Conservation (phyloP, 257 asterid species). For the Ehretia macrophylla region DNA sequence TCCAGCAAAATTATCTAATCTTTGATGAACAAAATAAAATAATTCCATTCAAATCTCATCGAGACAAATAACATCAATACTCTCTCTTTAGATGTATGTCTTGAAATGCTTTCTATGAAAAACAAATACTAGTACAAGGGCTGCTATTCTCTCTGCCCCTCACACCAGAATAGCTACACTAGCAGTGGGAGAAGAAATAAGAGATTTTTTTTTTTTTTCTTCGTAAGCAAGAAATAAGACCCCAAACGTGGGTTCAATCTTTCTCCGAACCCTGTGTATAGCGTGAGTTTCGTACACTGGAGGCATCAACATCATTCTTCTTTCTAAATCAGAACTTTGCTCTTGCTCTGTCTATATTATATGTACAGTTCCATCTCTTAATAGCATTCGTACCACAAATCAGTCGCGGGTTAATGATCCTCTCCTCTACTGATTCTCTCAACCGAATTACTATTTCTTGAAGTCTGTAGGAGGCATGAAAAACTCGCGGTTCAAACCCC, state of each 20-base stretch:
- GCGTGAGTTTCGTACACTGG: neutral
- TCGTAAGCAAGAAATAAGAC: too few species aligned
- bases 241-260: too few species aligned
- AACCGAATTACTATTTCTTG: constrained; percentile 14
- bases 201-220: neutral
- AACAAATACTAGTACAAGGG: too few species aligned
- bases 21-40: neutral
- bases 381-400: neutral
- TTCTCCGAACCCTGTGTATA: too few species aligned
- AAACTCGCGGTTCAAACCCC: constrained; percentile 58
- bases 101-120: too few species aligned
- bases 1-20: neutral
- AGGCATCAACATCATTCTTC: neutral
- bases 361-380: neutral
- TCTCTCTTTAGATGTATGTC: too few species aligned
- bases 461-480: constrained; percentile 80
- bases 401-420: too few species aligned
- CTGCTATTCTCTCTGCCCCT: too few species aligned
- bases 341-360: neutral
- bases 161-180: too few species aligned
- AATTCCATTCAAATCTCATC: neutral
- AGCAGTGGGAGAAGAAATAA: neutral
- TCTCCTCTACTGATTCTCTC: too few species aligned
- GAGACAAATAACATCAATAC: too few species aligned
- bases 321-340: neutral